A percentile compares a stretch with the other conserved stretches of the same genome.
phyloP scores from a whole-genome alignment of 139 green algal genomes.

The Chlamydomonas eustigma region DNA sequence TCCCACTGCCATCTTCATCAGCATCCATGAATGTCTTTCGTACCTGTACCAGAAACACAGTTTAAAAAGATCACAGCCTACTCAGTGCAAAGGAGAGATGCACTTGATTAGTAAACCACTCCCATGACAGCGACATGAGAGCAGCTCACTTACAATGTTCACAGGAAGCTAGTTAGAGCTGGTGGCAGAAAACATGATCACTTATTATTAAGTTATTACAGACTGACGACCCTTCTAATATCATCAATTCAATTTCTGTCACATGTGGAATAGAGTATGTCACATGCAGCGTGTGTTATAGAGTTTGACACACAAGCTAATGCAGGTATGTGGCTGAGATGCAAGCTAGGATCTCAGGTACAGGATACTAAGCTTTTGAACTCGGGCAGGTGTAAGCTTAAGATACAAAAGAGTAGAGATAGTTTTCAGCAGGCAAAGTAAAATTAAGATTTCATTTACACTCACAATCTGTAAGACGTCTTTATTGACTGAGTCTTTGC shows the following conservation, averaged over 20 bases:
- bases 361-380: too few relatives aligned
- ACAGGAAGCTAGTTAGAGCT: too few relatives aligned
- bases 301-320: too few relatives aligned
- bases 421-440: not conserved
- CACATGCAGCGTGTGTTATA: too few relatives aligned
- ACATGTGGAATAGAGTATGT: too few relatives aligned
- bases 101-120: not conserved
- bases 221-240: too few relatives aligned
- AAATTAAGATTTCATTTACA: conserved; percentile 41
- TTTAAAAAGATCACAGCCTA: conserved; percentile 59
- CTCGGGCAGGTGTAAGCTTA: not conserved
- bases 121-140: not conserved
- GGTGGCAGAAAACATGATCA: too few relatives aligned
- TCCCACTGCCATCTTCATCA: conserved; percentile 12
- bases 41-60: conserved; percentile 7
- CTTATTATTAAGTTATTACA: too few relatives aligned
- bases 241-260: too few relatives aligned
- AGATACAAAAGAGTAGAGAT: not conserved
- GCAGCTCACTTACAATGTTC: too few relatives aligned
- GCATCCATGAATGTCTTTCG: conserved; percentile 8
- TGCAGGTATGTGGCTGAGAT: too few relatives aligned
- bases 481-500: not conserved
- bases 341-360: too few relatives aligned
- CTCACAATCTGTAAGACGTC: conserved; percentile 9
- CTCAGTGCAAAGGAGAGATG: conserved; percentile 59